Percentiles rank a stretch among this genome's conserved stretches.
phyloP scores from a whole-genome alignment of 176 grass and related monocot species.

The Poa pratensis region DNA sequence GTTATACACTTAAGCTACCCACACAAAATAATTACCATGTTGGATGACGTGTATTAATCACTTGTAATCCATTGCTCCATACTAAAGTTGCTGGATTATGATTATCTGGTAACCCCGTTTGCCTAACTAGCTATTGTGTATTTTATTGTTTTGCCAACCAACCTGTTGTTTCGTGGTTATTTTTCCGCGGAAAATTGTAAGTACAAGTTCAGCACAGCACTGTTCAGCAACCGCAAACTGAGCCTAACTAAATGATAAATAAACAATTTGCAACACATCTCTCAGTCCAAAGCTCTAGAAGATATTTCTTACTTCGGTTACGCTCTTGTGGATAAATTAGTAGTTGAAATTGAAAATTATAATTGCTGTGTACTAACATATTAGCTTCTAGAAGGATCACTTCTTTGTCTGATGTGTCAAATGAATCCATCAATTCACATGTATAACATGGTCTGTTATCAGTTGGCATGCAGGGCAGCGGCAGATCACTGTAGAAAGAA shows the following conservation, averaged over 20 bases:
- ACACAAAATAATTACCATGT: slow-evolving; percentile 5
- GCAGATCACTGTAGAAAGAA: slow-evolving; percentile 75
- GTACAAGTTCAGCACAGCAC: background rate
- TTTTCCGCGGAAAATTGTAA: background rate
- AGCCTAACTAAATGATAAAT: background rate
- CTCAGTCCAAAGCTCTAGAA: background rate
- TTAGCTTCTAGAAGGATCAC: slow-evolving; percentile 3
- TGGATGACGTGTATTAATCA: background rate
- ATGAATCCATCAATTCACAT: background rate
- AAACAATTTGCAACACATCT: background rate
- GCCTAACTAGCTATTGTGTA: background rate
- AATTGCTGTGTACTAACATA: background rate
- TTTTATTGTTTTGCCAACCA: background rate
- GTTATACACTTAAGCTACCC: background rate
- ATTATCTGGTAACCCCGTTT: background rate
- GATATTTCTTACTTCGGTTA: background rate
- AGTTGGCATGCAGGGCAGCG: slow-evolving; percentile 80
- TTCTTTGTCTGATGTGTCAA: background rate
- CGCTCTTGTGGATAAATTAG: background rate
- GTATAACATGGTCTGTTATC: slow-evolving; percentile 40
- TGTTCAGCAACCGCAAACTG: background rate
- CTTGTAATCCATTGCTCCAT: background rate
- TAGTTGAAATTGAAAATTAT: background rate
- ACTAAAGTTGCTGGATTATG: background rate
- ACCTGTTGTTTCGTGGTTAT: background rate